phyloP scores from a whole-genome alignment of 1,139 yeast genomes.

The Zygoascus hellenicus region DNA sequence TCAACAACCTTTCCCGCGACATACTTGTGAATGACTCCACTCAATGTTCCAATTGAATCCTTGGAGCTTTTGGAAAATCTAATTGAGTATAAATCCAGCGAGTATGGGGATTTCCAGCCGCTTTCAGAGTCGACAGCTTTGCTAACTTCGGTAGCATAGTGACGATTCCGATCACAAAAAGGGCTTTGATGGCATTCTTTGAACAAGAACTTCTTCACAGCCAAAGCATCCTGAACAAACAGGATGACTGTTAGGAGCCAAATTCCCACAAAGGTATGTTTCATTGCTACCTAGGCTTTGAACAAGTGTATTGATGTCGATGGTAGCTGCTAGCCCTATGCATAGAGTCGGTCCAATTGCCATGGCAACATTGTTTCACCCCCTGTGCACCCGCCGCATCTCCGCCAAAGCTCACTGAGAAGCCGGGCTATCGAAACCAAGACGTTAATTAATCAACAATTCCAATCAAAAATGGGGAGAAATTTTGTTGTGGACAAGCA shows the following conservation, averaged over 20 bases:
- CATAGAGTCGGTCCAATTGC: too few species aligned
- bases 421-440: too few species aligned
- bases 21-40: constrained; percentile 46
- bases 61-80: constrained; percentile 10
- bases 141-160: constrained; percentile 51
- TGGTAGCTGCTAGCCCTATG: too few species aligned
- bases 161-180: constrained; percentile 76
- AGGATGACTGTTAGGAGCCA: constrained; percentile 11
- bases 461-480: background rate
- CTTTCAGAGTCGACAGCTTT: constrained; percentile 23
- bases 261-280: too few species aligned
- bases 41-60: background rate
- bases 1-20: constrained; percentile 23
- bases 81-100: constrained; percentile 43
- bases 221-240: constrained; percentile 26
- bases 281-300: too few species aligned
- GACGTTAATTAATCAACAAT: too few species aligned
- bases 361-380: too few species aligned
- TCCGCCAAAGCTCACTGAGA: too few species aligned
- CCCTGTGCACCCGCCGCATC: too few species aligned
- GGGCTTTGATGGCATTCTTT: constrained; percentile 79
- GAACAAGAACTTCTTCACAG: constrained; percentile 67
- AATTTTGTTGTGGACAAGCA: constrained; percentile 29
- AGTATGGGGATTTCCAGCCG: constrained; percentile 42
- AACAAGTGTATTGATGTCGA: too few species aligned